A percentile compares a stretch with the other conserved stretches of the same genome.
Evolutionary conservation across 805 yeast genomes (phyloP).

Genomic region (Komagataella pseudopastoris): DNA sequence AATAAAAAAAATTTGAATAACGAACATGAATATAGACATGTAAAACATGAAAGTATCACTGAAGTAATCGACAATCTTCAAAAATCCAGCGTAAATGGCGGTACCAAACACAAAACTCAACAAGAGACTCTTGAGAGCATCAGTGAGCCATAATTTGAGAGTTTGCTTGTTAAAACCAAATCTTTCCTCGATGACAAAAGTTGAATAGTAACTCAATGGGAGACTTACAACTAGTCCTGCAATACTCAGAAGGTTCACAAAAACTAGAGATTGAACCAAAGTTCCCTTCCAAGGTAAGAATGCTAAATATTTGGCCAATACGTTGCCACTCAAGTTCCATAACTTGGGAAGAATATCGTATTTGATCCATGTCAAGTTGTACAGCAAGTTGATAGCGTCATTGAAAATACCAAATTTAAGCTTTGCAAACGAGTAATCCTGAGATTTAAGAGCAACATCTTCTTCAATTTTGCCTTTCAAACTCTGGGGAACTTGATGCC

Average conservation of each 20-base stretch:
- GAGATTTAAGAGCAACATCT: slow-evolving; percentile 66
- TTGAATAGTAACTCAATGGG: slow-evolving; percentile 64
- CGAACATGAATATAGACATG: slow-evolving; percentile 57
- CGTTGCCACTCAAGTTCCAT: slow-evolving; percentile 38
- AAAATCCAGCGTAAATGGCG: slow-evolving; percentile 61
- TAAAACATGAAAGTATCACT: slow-evolving; percentile 77
- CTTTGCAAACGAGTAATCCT: slow-evolving; percentile 69
- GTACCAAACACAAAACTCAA: slow-evolving; percentile 49
- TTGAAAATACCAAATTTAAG: slow-evolving; percentile 51
- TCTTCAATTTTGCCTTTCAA: slow-evolving; percentile 54
- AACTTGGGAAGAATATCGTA: slow-evolving; percentile 51
- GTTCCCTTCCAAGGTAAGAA: slow-evolving; percentile 26
- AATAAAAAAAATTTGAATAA: slow-evolving; percentile 59
- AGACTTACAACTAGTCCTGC: slow-evolving; percentile 39
- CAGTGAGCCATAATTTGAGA: slow-evolving; percentile 54
- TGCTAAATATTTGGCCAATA: slow-evolving; percentile 11
- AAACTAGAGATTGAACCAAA: slow-evolving; percentile 60
- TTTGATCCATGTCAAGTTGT: slow-evolving; percentile 44
- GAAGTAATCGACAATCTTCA: slow-evolving; percentile 68
- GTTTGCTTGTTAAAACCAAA: slow-evolving; percentile 91
- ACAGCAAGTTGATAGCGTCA: slow-evolving; percentile 33
- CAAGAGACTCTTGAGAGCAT: slow-evolving; percentile 45
- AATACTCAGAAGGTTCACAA: slow-evolving; percentile 36
- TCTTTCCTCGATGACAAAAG: slow-evolving; percentile 83
- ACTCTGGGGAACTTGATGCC: slow-evolving; percentile 46